A percentile compares a stretch with the other conserved stretches of the same genome.
These are phyloP conservation scores for Blastobotrys buckinghamii DNA, from an alignment of 1,139 yeast genomes.

Conservation along the genomic window DNA sequence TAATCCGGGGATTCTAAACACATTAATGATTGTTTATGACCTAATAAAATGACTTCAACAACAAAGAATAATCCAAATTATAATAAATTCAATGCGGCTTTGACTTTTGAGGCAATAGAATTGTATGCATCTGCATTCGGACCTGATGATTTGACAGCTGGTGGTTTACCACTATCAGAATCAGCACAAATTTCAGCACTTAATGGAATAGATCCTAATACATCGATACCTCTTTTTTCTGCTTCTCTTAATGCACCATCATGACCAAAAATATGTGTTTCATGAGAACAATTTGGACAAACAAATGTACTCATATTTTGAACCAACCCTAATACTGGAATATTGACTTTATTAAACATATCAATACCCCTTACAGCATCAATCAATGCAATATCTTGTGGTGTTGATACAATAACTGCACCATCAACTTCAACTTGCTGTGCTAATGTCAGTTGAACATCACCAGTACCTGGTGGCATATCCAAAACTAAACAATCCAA, in stretches of 20 bases:
- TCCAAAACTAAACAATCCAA: conserved; percentile 70
- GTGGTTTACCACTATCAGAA: conserved; percentile 62
- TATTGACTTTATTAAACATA: conserved; percentile 66
- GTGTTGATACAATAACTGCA: conserved; percentile 77
- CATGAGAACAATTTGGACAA: conserved; percentile 73
- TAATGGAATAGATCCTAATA: conserved; percentile 65
- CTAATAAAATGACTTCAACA: neutral
- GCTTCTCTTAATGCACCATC: conserved; percentile 64
- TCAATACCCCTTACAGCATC: conserved; percentile 79
- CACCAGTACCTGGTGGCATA: conserved; percentile 94
- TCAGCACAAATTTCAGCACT: conserved; percentile 54
- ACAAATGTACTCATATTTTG: conserved; percentile 76
- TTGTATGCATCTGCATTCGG: conserved; percentile 23
- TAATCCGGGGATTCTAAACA: no score
- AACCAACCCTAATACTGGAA: conserved; percentile 74
- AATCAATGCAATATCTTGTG: conserved; percentile 77
- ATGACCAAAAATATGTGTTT: conserved; percentile 67
- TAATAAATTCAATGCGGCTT: conserved; percentile 4
- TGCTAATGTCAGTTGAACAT: conserved; percentile 74
- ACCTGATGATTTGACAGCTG: conserved; percentile 41
- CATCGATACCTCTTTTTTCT: conserved; percentile 41
- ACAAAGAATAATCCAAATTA: neutral
- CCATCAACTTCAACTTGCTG: conserved; percentile 76
- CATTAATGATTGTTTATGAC: no score
- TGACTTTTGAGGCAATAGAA: conserved; percentile 23